Evolutionary conservation across 2,329 filamentous ascomycete genomes (phyloP).

Genomic region (Corynespora cassiicola): DNA sequence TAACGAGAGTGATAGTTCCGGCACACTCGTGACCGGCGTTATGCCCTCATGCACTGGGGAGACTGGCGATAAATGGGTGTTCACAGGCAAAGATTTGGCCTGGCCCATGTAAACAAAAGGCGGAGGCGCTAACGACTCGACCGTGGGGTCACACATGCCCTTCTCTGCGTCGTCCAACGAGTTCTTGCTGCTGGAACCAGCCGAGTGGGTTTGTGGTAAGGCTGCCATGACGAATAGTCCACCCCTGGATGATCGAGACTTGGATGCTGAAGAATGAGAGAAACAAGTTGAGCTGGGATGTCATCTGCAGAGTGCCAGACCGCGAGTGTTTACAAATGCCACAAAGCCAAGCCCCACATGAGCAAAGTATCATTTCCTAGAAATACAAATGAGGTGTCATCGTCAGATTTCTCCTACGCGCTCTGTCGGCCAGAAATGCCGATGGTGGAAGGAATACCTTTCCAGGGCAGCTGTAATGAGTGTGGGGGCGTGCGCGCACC

Average conservation of each 20-base stretch:
- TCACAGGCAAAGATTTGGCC: constrained; percentile 13
- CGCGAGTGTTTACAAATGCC: constrained; percentile 33
- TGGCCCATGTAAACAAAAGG: constrained; percentile 35
- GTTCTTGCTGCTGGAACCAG: constrained; percentile 23
- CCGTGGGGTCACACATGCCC: constrained; percentile 35
- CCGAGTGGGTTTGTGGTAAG: constrained; percentile 21
- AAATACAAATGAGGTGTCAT: constrained; percentile 19
- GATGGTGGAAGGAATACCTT: constrained; percentile 15
- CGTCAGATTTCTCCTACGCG: constrained; percentile 19
- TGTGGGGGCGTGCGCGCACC: constrained; percentile 26
- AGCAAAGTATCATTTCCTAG: neutral
- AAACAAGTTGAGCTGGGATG: constrained; percentile 22
- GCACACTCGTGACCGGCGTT: constrained; percentile 38
- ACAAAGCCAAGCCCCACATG: constrained; percentile 26
- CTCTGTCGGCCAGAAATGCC: constrained; percentile 25
- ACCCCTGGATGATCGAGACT: constrained; percentile 16
- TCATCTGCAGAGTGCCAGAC: constrained; percentile 23
- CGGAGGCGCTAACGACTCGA: constrained; percentile 27
- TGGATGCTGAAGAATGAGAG: constrained; percentile 25
- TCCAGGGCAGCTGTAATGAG: constrained; percentile 18
- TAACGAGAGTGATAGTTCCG: constrained; percentile 35
- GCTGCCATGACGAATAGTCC: constrained; percentile 27
- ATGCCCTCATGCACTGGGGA: constrained; percentile 43
- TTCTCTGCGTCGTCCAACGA: constrained; percentile 42
- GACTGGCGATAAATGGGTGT: constrained; percentile 20